A percentile compares a stretch with the other conserved stretches of the same genome.
Evolutionary conservation across 495 filamentous ascomycete species (phyloP).

Genomic region (Penicillium flavigenum): DNA sequence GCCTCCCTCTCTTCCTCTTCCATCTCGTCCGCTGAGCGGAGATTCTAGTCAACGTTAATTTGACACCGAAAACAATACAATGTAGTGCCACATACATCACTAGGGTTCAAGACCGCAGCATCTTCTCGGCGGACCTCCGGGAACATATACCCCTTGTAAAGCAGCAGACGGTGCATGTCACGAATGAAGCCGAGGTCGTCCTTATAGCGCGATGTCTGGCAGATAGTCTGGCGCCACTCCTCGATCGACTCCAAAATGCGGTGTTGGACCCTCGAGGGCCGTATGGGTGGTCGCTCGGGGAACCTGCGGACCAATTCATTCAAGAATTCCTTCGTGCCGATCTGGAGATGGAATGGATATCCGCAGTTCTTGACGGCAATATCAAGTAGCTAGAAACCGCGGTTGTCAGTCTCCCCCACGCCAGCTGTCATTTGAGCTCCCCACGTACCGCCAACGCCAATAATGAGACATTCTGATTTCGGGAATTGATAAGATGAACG

Average conservation of each 20-base stretch:
- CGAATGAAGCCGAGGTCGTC: slow-evolving; percentile 94
- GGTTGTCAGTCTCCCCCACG: slow-evolving; percentile 28
- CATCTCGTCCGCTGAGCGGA: slow-evolving; percentile 98
- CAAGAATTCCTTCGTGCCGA: slow-evolving; percentile 96
- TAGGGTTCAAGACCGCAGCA: slow-evolving; percentile 95
- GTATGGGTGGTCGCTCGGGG: slow-evolving; percentile 86
- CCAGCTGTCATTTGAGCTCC: slow-evolving; percentile 18
- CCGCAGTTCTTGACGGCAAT: slow-evolving; percentile 99
- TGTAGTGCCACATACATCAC: slow-evolving; percentile 68
- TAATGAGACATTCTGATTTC: slow-evolving; percentile 91
- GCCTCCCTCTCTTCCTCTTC: slow-evolving; percentile 93
- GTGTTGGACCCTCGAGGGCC: slow-evolving; percentile 81
- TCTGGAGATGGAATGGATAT: slow-evolving; percentile 97
- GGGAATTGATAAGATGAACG: slow-evolving; percentile 91
- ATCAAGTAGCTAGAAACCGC: slow-evolving; percentile 70
- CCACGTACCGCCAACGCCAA: slow-evolving; percentile 70
- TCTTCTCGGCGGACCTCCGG: slow-evolving; percentile 90
- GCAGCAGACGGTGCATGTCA: slow-evolving; percentile 95
- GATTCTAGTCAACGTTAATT: slow-evolving; percentile 61
- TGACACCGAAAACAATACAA: background rate
- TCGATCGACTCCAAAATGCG: slow-evolving; percentile 96
- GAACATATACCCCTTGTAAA: slow-evolving; percentile 95
- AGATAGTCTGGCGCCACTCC: slow-evolving; percentile 98
- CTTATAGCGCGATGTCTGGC: slow-evolving; percentile 94
- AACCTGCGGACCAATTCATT: slow-evolving; percentile 97